phyloP scores from a whole-genome alignment of 306 rosid genomes.

The Fragaria iinumae region DNA sequence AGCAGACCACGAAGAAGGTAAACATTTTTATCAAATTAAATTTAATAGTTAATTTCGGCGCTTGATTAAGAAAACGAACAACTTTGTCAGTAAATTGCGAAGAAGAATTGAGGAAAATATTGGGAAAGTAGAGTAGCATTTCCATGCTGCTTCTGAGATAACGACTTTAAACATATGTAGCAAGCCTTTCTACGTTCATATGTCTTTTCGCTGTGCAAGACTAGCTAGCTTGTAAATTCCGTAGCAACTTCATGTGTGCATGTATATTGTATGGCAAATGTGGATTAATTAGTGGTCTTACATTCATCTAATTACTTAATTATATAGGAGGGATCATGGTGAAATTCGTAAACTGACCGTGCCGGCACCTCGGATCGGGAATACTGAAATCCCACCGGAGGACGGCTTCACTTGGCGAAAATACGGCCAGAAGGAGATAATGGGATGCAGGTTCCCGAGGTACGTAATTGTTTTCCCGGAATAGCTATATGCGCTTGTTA shows the following conservation, averaged over 20 bases:
- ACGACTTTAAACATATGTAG: background rate
- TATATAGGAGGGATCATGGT: slow-evolving; percentile 40
- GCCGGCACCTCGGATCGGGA: slow-evolving; percentile 62
- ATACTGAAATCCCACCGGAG: slow-evolving; percentile 67
- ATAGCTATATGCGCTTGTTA: background rate
- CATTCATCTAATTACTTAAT: background rate
- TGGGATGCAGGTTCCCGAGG: slow-evolving; percentile 65
- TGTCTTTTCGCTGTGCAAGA: background rate
- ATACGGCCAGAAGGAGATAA: slow-evolving; percentile 83
- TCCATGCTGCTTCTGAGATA: slow-evolving; percentile 23
- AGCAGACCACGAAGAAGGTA: slow-evolving; percentile 52
- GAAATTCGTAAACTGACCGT: slow-evolving; percentile 35
- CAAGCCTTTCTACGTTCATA: background rate
- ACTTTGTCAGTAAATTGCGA: background rate
- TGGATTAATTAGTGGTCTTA: background rate
- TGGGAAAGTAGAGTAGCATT: slow-evolving; percentile 14
- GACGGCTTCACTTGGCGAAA: slow-evolving; percentile 79
- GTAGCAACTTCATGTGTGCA: background rate
- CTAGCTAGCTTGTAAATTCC: background rate
- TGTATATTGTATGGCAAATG: background rate
- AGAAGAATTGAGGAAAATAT: slow-evolving; percentile 5
- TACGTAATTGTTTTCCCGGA: slow-evolving; percentile 16
- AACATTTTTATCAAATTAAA: background rate
- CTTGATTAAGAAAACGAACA: background rate
- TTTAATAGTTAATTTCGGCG: background rate